Base-by-base conservation (phyloP, 768 basidiomycete genomes). In the Serendipita sp. region DNA sequence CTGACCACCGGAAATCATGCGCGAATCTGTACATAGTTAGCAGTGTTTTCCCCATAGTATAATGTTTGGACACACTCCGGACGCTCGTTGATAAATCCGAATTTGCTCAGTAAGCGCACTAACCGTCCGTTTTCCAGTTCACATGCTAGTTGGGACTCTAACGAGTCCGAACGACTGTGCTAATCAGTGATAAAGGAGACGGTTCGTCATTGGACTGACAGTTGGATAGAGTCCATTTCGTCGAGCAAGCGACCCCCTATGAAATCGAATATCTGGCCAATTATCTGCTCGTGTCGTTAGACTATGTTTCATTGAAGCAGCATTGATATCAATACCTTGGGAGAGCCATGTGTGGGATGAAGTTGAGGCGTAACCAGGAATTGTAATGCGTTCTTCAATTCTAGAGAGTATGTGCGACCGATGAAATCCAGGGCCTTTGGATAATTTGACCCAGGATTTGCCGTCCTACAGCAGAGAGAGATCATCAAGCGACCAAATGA, bases 61-160 rank as follows among this genome's bases (percentile, higher is more conserved):
- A 63, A 10, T 46, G 15, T 24, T 28, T 28, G 16, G 3, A 81
- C 89, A 64, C 72, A 97, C 92, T 98, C 96, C 2, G 96, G 95
- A n/a, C 96, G 81, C 72, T 99, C 96, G 73, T 98, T 98, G 77
- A 99, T 97, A 74, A 99, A 98, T 0, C 92, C 92, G 69, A 99
- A 86, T 76, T 98, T 99, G 73, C 86, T 86, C 66, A 98, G 76
- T 60, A 98, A 74, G 56, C 96, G 80, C 35, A 97, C 88, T 8
- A 98, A 78, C 32, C 96, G 80, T 0, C 88, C 92, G 70, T 99
- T 98, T 77, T 98, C 96, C 24, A 98, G 78, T 72, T 98, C 95
- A 45, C 86, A 81, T 75, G 86, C 79, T 41, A 98, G 78, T 69
- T 97, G 89, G 15, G 80, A 78, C 72, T 98, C 93, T 16, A 97